phyloP scores from a whole-genome alignment of 164 flowering plant species.

The Saururus chinensis region DNA sequence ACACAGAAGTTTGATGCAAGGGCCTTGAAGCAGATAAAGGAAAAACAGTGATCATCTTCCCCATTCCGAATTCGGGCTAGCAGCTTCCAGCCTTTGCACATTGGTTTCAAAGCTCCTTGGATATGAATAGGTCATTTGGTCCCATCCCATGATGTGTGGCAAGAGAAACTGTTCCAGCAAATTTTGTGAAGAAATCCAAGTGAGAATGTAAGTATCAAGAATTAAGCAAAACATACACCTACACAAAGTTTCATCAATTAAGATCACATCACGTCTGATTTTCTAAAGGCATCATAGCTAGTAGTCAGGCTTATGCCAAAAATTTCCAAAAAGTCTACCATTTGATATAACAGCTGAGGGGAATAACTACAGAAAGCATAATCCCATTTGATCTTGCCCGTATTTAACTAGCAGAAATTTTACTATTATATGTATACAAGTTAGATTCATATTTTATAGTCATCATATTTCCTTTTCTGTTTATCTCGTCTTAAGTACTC shows the following conservation, averaged over 20 bases:
- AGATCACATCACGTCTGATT: background rate
- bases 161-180: conserved; percentile 40
- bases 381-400: too few species aligned
- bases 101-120: background rate
- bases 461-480: background rate
- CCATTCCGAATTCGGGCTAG: conserved; percentile 5
- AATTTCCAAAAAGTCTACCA: too few species aligned
- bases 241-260: too few species aligned
- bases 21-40: too few species aligned
- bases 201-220: background rate
- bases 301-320: background rate
- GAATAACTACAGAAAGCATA: background rate
- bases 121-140: conserved; percentile 1
- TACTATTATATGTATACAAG: too few species aligned
- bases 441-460: background rate
- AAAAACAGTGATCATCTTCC: background rate
- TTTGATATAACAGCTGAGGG: too few species aligned
- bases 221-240: background rate
- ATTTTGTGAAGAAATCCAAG: background rate
- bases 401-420: too few species aligned
- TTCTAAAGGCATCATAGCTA: too few species aligned
- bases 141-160: conserved; percentile 41
- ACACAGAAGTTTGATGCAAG: too few species aligned
- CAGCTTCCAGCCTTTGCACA: background rate
- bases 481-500: background rate